Evolutionary conservation across 345 rosid species (phyloP), one percentile per base, ranked within the genome.

Genomic region (Salix dunnii): DNA sequence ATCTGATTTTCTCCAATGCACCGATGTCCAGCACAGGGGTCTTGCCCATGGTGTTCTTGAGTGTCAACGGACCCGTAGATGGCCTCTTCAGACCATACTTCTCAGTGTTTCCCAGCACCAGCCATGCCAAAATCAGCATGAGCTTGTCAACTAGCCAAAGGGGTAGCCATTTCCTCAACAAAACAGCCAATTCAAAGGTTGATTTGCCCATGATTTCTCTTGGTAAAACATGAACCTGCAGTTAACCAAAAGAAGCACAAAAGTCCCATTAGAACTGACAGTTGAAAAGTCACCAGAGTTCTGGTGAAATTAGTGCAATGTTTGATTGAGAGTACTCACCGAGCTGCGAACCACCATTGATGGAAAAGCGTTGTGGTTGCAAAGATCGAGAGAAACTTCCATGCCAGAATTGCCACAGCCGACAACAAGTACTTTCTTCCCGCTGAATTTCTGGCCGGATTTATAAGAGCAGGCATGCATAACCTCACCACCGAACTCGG

Each of bases 401-500:
- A 96, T 92, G 76, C 98, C 99, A 6, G 99, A 96, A 81, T 96
- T 96, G 6, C 99, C 99, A 74, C 97, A 89, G 1, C 99, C 99
- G 7, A 96, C 94, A 40, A 96, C 99, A 0, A 96, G 85, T 2
- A 93, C 97, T 60, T 86, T 82, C 82, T 96, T 87, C 43, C 90
- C 91, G 38, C 73, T 63, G 72, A 86, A 93, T 64, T 86, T 87
- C 70, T 90, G 85, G 0, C 98, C 99, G 65, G 97, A 93, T 82
- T 93, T 96, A 75, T 96, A 96, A 0, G 87, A 87, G 61, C 88
- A 80, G 12, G 89, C 89, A 70, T 96, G 98, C n/a, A 88, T 63
- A 35, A 96, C 90, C 53, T 93, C 90, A 4, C 98, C 96, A 9
- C 82, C 70, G 25, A 93, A 95, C 65, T 91, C 92, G 0, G 78